Evolutionary conservation across 768 basidiomycete genomes (phyloP), one percentile per base, ranked within the genome.

Genomic region (Tubosaeta sp.): DNA sequence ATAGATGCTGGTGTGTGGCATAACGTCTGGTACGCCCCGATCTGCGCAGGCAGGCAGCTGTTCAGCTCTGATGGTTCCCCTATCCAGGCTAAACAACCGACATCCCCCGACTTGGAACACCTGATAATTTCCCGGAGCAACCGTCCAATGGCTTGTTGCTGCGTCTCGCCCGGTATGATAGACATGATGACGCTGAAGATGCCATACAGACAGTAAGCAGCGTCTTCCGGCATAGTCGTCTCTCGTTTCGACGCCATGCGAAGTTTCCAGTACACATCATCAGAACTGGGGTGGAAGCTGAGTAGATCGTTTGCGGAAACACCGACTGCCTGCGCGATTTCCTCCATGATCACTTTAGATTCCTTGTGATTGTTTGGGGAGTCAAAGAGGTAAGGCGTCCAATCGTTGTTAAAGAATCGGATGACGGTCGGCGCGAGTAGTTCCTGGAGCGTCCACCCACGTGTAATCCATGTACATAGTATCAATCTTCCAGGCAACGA

Each of bases 381-480:
- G 27, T 53, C 51, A 3, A 3, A 18, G 8, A 46, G 44, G 29
- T 53, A 56, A 5, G 44, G 51, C 9, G 19, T 42, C 55, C 55
- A 56, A 18, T 56, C 44, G 2, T 18, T 34, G 4, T 41, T 6
- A 16, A 41, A 49, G 29, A 55, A 52, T 11, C 27, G 55, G 21
- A 56, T 44, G 11, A 46, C 35, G 1, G 18, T 25, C 0, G 56
- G 49, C 18, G 54, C 42, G 22, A 57, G 53, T 7, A 58, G 11
- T 12, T 58, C 56, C 46, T 55, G 57, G 9, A 54, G 45, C 4
- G 52, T 51, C 49, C 56, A 54, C 14, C 46, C 56, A 5, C 56
- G 49, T 4, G 43, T 46, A 11, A 54, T 40, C 56, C 55, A 57
- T 34, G 6, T 14, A 16, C 47, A 41, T 2, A 22, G 6, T 16